A percentile compares a stretch with the other conserved stretches of the same genome.
These are phyloP conservation scores for Tardiomyces blankii DNA, from an alignment of 1,139 yeast genomes.

Conservation along the genomic window DNA sequence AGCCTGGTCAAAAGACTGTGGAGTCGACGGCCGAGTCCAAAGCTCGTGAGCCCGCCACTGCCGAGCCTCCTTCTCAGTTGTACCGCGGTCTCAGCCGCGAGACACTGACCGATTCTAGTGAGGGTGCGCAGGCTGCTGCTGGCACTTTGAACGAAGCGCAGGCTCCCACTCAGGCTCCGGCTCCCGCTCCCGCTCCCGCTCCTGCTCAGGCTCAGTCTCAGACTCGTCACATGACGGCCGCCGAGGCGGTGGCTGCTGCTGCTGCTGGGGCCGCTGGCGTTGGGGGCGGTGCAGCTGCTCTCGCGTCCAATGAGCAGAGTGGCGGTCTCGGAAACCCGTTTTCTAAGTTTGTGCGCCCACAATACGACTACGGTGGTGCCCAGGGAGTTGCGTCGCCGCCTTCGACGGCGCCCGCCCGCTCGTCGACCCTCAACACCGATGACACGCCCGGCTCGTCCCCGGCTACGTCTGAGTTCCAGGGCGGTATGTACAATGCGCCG, in stretches of 20 bases:
- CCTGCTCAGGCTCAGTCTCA: no score
- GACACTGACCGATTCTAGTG: no score
- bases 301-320: not conserved
- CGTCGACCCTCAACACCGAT: slow-evolving; percentile 24
- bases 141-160: no score
- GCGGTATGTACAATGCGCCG: slow-evolving; percentile 5
- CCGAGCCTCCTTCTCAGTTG: no score
- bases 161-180: no score
- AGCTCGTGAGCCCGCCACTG: no score
- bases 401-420: slow-evolving; percentile 20
- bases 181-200: no score
- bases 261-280: slow-evolving; percentile 12
- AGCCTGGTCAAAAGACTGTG: no score
- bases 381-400: not conserved
- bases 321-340: slow-evolving; percentile 1
- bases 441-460: slow-evolving; percentile 53
- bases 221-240: slow-evolving; percentile 19
- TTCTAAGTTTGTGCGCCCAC: not conserved
- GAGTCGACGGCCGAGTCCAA: no score
- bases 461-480: slow-evolving; percentile 33
- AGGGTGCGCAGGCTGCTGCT: no score
- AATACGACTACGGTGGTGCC: not conserved
- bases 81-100: no score
- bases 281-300: slow-evolving; percentile 4
- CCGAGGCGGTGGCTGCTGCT: slow-evolving; percentile 20